Evolutionary conservation across 2,329 filamentous ascomycete species (phyloP).

Genomic region (Fusarium pseudoanthophilum): DNA sequence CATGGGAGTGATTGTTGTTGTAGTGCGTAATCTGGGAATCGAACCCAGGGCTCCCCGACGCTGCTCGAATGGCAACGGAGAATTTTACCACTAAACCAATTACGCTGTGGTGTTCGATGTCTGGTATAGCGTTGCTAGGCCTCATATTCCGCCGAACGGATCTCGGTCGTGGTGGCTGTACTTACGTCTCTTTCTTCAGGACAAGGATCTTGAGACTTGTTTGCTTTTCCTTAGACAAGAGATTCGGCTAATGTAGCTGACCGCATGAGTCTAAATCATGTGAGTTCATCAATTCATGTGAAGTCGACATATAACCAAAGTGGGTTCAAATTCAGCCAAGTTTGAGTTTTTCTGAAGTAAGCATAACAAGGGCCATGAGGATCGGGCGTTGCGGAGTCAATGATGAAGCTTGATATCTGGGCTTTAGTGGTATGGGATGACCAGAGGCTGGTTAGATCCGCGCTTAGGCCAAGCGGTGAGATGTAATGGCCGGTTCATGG

Average conservation of each 20-base stretch:
- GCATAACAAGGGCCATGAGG: neutral
- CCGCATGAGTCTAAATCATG: slow-evolving; percentile 30
- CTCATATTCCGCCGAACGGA: fast-evolving
- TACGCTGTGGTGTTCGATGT: neutral
- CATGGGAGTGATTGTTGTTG: fast-evolving
- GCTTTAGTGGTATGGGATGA: neutral
- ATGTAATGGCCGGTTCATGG: slow-evolving; percentile 15
- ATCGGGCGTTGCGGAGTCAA: slow-evolving; percentile 10
- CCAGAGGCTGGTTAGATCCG: slow-evolving; percentile 18
- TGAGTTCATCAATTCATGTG: slow-evolving; percentile 6
- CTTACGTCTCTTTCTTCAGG: neutral
- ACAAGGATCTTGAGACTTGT: slow-evolving; percentile 15
- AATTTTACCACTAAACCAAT: slow-evolving; percentile 28
- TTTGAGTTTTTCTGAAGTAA: neutral
- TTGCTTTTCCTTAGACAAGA: neutral
- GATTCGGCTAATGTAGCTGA: slow-evolving; percentile 17
- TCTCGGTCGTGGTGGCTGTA: neutral
- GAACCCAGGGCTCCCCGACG: slow-evolving; percentile 32
- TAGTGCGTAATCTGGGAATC: slow-evolving; percentile 33
- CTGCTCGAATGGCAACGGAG: slow-evolving; percentile 17
- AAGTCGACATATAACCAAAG: neutral
- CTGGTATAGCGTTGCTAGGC: fast-evolving
- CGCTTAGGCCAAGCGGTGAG: slow-evolving; percentile 21
- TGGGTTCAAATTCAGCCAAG: neutral
- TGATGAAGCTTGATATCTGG: neutral